Conservation (phyloP, 2,329 filamentous ascomycete species). For the Sclerotiophoma versabilis region DNA sequence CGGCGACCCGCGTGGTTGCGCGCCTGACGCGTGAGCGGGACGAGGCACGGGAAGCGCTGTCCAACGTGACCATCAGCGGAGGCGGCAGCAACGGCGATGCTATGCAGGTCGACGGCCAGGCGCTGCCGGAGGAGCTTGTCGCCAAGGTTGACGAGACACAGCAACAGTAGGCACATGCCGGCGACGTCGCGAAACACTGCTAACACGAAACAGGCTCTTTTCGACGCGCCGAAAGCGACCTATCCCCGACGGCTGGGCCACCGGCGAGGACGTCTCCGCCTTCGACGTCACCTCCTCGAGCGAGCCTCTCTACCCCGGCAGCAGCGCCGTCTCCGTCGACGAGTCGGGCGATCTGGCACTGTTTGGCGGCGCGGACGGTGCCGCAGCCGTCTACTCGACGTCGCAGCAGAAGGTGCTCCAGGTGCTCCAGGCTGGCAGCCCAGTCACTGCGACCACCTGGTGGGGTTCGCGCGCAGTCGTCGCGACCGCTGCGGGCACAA, state of each 20-base stretch:
- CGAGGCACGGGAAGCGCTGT: constrained; percentile 87
- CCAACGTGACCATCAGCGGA: constrained; percentile 78
- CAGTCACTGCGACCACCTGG: constrained; percentile 73
- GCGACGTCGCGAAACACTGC: background rate
- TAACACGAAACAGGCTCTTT: constrained; percentile 69
- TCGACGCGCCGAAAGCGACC: constrained; percentile 89
- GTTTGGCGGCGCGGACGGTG: constrained; percentile 76
- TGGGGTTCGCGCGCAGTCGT: constrained; percentile 73
- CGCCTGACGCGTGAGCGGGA: constrained; percentile 89
- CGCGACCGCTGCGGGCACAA: constrained; percentile 74
- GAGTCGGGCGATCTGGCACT: constrained; percentile 70
- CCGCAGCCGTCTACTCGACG: constrained; percentile 80
- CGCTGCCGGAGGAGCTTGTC: constrained; percentile 74
- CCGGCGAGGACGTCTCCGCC: constrained; percentile 70
- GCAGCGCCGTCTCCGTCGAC: constrained; percentile 65
- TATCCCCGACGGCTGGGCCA: constrained; percentile 84
- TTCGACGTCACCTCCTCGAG: constrained; percentile 63
- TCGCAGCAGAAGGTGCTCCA: constrained; percentile 77
- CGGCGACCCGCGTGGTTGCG: constrained; percentile 93
- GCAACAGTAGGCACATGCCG: constrained; percentile 67
- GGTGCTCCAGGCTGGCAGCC: constrained; percentile 67
- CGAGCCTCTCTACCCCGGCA: constrained; percentile 66
- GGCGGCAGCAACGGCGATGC: constrained; percentile 70
- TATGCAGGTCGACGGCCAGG: constrained; percentile 90
- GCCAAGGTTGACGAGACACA: constrained; percentile 82